Evolutionary conservation across 2,329 filamentous ascomycete genomes (phyloP).

Genomic region (Tetracladium maxilliforme): DNA sequence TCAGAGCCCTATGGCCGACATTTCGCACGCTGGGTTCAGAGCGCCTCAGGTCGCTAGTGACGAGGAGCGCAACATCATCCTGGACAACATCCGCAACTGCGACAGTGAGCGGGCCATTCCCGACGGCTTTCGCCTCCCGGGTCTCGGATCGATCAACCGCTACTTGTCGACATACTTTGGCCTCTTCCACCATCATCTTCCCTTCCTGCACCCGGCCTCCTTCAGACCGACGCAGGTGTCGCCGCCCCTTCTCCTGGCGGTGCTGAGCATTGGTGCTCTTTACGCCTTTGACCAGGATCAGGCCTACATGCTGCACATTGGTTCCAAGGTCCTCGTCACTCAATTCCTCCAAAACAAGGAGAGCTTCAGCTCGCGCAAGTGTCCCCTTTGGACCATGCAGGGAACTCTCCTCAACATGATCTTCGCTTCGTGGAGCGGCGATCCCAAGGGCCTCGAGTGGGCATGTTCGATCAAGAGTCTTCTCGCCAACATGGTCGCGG

Average conservation of each 20-base stretch:
- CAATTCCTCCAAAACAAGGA: constrained; percentile 97
- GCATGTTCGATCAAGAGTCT: constrained; percentile 98
- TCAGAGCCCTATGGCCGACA: constrained; percentile 55
- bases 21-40: constrained; percentile 49
- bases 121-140: constrained; percentile 80
- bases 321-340: constrained; percentile 92
- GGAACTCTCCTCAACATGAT: constrained; percentile 95
- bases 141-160: constrained; percentile 67
- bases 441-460: constrained; percentile 95
- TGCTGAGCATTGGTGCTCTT: constrained; percentile 86
- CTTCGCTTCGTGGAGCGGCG: constrained; percentile 97
- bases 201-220: constrained; percentile 85
- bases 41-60: constrained; percentile 74
- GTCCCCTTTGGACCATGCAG: constrained; percentile 96
- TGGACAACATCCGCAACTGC: constrained; percentile 71
- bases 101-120: constrained; percentile 74
- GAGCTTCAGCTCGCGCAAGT: constrained; percentile 96
- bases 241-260: constrained; percentile 71
- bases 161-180: constrained; percentile 95
- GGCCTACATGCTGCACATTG: constrained; percentile 93
- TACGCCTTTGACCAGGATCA: constrained; percentile 97
- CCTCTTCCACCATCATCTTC: constrained; percentile 90
- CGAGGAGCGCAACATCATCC: constrained; percentile 69
- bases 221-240: constrained; percentile 72
- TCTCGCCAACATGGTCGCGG: constrained; percentile 95